These are phyloP conservation scores for Apiotrichum laibachii DNA, from an alignment of 1,284 basidiomycete species.

Conservation along the genomic window DNA sequence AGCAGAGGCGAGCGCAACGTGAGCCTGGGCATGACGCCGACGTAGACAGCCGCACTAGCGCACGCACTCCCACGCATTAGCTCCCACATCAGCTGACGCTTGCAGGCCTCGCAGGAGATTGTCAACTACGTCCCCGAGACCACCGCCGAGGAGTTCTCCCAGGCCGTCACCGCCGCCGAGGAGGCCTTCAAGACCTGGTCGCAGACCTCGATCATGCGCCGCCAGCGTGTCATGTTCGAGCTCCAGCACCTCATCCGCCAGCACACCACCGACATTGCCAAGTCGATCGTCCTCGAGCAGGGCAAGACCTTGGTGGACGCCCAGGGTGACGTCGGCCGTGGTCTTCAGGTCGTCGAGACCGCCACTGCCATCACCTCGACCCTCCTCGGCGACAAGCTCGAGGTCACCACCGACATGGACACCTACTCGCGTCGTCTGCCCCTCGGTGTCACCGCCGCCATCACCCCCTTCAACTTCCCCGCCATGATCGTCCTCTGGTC, in stretches of 20 bases:
- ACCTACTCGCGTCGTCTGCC: constrained; percentile 58
- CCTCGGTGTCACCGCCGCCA: constrained; percentile 64
- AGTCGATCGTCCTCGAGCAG: constrained; percentile 75
- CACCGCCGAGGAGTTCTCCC: constrained; percentile 73
- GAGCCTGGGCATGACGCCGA: too few relatives aligned
- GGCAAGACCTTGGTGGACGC: constrained; percentile 89
- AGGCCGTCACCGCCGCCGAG: constrained; percentile 81
- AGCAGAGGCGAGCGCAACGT: too few relatives aligned
- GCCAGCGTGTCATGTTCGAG: constrained; percentile 89
- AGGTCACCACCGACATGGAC: constrained; percentile 97
- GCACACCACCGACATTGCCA: constrained; percentile 60
- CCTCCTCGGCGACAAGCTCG: constrained; percentile 84
- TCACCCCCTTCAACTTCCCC: constrained; percentile 84
- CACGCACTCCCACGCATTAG: neutral
- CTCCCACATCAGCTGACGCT: constrained; percentile 1
- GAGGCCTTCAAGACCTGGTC: constrained; percentile 89
- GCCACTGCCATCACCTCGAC: constrained; percentile 79
- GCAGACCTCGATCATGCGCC: constrained; percentile 74
- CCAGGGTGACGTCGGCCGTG: constrained; percentile 88
- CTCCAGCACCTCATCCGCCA: constrained; percentile 75
- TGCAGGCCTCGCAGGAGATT: constrained; percentile 64
- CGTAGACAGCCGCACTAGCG: too few relatives aligned
- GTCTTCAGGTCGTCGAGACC: constrained; percentile 83
- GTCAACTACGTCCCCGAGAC: constrained; percentile 89
- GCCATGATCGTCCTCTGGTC: constrained; percentile 93